These are phyloP conservation scores for Thalassiosira profunda DNA, from an alignment of 108 stramenopile species.

Conservation along the genomic window DNA sequence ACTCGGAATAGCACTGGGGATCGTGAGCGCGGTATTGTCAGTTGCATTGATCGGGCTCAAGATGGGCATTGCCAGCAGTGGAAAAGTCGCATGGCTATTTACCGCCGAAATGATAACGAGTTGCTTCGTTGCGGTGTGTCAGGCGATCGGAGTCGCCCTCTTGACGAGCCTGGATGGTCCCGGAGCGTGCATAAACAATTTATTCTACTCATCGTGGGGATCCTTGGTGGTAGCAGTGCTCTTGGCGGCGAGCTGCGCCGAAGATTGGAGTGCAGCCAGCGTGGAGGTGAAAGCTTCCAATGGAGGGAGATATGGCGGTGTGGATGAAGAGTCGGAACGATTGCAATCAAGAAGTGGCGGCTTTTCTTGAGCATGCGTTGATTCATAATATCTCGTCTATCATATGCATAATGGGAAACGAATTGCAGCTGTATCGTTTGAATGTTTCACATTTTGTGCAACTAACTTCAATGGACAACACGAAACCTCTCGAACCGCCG, in stretches of 20 bases:
- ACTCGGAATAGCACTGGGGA: conserved; percentile 71
- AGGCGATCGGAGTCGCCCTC: conserved; percentile 68
- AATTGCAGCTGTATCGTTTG: no score
- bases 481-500: conserved; percentile 1
- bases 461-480: conserved; percentile 2
- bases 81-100: conserved; percentile 54
- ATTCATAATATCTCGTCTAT: no score
- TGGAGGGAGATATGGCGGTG: not conserved
- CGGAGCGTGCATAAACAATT: conserved; percentile 74
- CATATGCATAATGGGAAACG: no score
- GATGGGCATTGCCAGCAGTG: conserved; percentile 49
- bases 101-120: conserved; percentile 62
- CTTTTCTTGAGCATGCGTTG: no score
- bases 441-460: no score
- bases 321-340: conserved; percentile 16
- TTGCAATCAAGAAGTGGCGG: not conserved
- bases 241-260: conserved; percentile 48
- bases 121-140: conserved; percentile 54
- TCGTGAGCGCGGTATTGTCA: conserved; percentile 55
- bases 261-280: conserved; percentile 41
- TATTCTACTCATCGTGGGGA: conserved; percentile 87
- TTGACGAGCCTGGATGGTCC: conserved; percentile 72
- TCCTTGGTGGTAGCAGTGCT: conserved; percentile 36
- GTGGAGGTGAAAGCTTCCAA: conserved; percentile 2
- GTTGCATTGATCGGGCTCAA: conserved; percentile 71